Evolutionary conservation across 2,329 filamentous ascomycete genomes (phyloP).

Genomic region (Microcyclospora tardicrescens): DNA sequence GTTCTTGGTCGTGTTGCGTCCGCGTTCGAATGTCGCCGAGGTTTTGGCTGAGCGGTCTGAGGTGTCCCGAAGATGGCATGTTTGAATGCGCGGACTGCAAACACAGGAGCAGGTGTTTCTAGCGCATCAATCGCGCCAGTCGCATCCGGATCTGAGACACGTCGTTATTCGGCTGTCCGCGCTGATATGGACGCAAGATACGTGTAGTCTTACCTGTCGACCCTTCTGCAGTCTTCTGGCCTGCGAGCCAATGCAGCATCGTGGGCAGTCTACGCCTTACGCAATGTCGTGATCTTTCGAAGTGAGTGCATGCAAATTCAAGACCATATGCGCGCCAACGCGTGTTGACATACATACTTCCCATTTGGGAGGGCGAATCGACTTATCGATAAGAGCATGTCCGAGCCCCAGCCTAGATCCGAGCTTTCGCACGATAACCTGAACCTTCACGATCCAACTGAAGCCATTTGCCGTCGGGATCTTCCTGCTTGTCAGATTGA

Average conservation of each 20-base stretch:
- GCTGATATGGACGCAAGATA: not conserved
- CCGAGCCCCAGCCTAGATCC: no score
- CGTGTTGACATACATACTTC: no score
- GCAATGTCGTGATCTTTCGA: no score
- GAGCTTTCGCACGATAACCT: no score
- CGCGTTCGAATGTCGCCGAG: slow-evolving; percentile 19
- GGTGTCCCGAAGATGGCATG: slow-evolving; percentile 53
- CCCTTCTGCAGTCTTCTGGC: slow-evolving; percentile 16
- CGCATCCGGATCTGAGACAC: slow-evolving; percentile 18
- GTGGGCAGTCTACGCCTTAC: not conserved
- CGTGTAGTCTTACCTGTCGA: slow-evolving; percentile 6
- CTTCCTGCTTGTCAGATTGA: no score
- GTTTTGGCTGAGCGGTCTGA: slow-evolving; percentile 30
- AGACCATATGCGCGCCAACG: no score
- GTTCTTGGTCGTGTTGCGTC: slow-evolving; percentile 12
- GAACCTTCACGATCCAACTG: no score
- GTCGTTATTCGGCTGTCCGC: slow-evolving; percentile 3
- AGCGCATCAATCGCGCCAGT: slow-evolving; percentile 41
- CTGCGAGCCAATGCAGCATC: slow-evolving; percentile 25
- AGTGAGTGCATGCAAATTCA: no score
- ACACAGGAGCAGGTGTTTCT: slow-evolving; percentile 53
- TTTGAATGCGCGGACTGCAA: slow-evolving; percentile 54
- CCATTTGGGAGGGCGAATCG: no score
- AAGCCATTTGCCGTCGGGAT: no score
- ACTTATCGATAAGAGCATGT: no score